Base-by-base conservation (phyloP, 1,139 yeast genomes). In the Geotrichum bryndzae region DNA sequence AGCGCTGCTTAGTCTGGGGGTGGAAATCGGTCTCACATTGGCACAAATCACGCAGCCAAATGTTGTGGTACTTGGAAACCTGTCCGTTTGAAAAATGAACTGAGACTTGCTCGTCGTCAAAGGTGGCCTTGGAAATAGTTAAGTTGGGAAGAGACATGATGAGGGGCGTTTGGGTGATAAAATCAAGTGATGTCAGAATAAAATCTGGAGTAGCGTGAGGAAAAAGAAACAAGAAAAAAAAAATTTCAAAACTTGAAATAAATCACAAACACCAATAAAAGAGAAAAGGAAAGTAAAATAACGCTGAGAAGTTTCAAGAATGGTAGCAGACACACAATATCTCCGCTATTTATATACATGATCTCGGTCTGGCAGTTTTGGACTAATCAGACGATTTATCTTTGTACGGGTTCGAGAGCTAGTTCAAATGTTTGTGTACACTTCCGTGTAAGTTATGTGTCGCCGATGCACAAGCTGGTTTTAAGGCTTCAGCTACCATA, bases 31-130 rank as follows among this genome's bases (percentile, higher is more conserved):
- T 68, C n/a, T 76, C 73, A 68, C 90, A 86, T 63, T 82, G 88
- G 69, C 92, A 87, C 68, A 83, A 82, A 72, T 87, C 94, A 58
- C 92, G 76, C 38, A 87, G 77, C 91, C 91, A 87, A 61, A 87
- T 78, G 71, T 80, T 73, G 71, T 85, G 87, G 63, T 63, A 75
- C 54, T 69, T 67, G 52, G 77, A 72, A 5, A 66, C 68, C 54
- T 65, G 61, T n/a, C 75, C 76, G 56, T 68, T 68, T 25, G 65
- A 66, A 76, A 77, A 75, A 27, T 68, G 68, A 23, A 75, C 67
- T 52, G 64, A 63, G 29, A 75, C 72, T 57, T 71, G 68, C 29
- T 67, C 62, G 31, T 65, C 65, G 62, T 72, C 74, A 59, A 66
- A 70, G 13, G 63, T 27, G 53, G 51, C 58, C 11, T 60, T 50